These are phyloP conservation scores for Clohesyomyces aquaticus DNA, from an alignment of 495 filamentous ascomycete genomes.

Conservation along the genomic window DNA sequence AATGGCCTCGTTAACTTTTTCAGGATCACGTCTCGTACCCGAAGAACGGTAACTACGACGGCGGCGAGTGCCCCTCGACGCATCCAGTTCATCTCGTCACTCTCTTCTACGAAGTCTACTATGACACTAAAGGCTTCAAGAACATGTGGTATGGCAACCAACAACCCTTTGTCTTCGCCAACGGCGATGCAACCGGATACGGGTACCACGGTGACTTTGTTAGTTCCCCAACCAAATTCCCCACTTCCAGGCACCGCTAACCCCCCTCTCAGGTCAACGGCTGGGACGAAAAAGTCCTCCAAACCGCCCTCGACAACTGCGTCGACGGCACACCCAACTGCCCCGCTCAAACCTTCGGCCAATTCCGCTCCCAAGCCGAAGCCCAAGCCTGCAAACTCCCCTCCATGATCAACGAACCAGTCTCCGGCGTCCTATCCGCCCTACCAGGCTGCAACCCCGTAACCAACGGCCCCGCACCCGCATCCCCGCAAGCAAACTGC, in stretches of 20 bases:
- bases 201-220: slow-evolving; percentile 69
- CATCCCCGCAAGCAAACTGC: slow-evolving; percentile 43
- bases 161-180: slow-evolving; percentile 69
- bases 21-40: slow-evolving; percentile 65
- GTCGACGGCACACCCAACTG: slow-evolving; percentile 60
- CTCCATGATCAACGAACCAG: slow-evolving; percentile 47
- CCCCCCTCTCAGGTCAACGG: slow-evolving; percentile 55
- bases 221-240: neutral
- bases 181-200: slow-evolving; percentile 53
- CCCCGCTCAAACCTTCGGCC: slow-evolving; percentile 50
- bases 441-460: slow-evolving; percentile 65
- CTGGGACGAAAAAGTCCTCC: slow-evolving; percentile 66
- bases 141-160: slow-evolving; percentile 60
- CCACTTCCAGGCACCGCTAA: neutral
- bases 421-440: slow-evolving; percentile 48
- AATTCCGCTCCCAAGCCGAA: slow-evolving; percentile 48
- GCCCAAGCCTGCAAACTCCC: slow-evolving; percentile 46
- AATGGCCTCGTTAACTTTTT: too few relatives aligned
- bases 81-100: slow-evolving; percentile 66
- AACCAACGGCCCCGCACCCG: slow-evolving; percentile 47
- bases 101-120: slow-evolving; percentile 72
- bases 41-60: slow-evolving; percentile 51
- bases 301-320: slow-evolving; percentile 65
- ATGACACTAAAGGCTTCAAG: slow-evolving; percentile 60
- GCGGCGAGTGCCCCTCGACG: slow-evolving; percentile 56